These are phyloP conservation scores for Psilocybe tampanensis DNA, from an alignment of 768 basidiomycete genomes.

Conservation along the genomic window DNA sequence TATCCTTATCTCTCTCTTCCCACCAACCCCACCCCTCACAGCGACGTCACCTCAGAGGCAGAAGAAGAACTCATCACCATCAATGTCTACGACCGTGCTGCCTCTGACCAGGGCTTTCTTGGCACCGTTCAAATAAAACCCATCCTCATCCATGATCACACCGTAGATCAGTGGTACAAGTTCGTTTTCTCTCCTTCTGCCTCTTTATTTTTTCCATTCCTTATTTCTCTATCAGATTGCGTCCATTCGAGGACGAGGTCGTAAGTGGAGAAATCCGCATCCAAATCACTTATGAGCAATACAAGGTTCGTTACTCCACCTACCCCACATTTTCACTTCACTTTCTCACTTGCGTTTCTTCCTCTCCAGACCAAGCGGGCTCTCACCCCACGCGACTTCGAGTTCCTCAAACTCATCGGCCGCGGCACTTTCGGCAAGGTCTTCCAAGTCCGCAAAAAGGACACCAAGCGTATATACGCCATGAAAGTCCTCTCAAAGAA, in stretches of 20 bases:
- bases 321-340: slow-evolving; percentile 3
- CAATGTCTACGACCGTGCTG: slow-evolving; percentile 90
- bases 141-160: slow-evolving; percentile 87
- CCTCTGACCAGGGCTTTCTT: slow-evolving; percentile 84
- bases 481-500: slow-evolving; percentile 99
- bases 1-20: slow-evolving; percentile 4
- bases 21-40: slow-evolving; percentile 36
- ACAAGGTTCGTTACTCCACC: slow-evolving; percentile 62
- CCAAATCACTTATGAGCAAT: slow-evolving; percentile 91
- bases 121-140: slow-evolving; percentile 93
- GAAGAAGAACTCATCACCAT: slow-evolving; percentile 83
- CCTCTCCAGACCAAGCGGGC: slow-evolving; percentile 84
- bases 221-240: slow-evolving; percentile 49
- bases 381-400: slow-evolving; percentile 94
- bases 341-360: slow-evolving; percentile 10
- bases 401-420: slow-evolving; percentile 98
- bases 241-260: slow-evolving; percentile 74
- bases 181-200: slow-evolving; percentile 40
- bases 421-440: slow-evolving; percentile 98
- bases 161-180: slow-evolving; percentile 98
- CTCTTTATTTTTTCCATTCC: slow-evolving; percentile 14
- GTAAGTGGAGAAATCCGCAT: slow-evolving; percentile 94
- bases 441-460: slow-evolving; percentile 97
- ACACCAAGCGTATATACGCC: slow-evolving; percentile 98
- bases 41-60: slow-evolving; percentile 91